These are phyloP conservation scores for sunflower (Helianthus annuus) DNA, from an alignment of 129 eudicot genomes.

Conservation along the genomic window DNA sequence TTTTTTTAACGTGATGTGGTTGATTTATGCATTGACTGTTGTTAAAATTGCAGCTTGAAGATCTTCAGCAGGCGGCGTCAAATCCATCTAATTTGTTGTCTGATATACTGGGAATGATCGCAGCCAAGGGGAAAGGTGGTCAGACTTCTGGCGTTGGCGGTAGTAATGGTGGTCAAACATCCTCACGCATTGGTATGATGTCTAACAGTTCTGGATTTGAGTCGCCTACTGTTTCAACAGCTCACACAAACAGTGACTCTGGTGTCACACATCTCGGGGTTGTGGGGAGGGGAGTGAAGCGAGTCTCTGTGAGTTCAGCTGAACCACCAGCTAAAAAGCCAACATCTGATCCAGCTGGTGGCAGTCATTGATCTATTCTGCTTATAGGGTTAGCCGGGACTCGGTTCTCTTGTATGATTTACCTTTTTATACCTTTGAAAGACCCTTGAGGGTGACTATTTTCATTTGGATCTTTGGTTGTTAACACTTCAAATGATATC, in stretches of 20 bases:
- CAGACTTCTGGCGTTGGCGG: slow-evolving; percentile 17
- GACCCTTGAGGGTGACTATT: neutral
- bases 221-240: slow-evolving; percentile 69
- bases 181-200: slow-evolving; percentile 53
- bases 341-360: slow-evolving; percentile 44
- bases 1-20: neutral
- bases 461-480: neutral
- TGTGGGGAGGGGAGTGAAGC: slow-evolving; percentile 97
- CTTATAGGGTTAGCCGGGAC: neutral
- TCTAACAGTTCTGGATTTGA: slow-evolving; percentile 48
- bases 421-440: neutral
- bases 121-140: slow-evolving; percentile 68
- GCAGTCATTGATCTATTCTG: slow-evolving; percentile 44
- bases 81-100: slow-evolving; percentile 74
- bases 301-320: slow-evolving; percentile 59
- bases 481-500: neutral
- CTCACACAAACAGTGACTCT: slow-evolving; percentile 57
- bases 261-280: slow-evolving; percentile 94
- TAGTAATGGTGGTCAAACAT: slow-evolving; percentile 25
- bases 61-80: slow-evolving; percentile 75
- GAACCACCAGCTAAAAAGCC: slow-evolving; percentile 53
- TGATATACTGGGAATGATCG: slow-evolving; percentile 65
- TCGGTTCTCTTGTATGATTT: neutral
- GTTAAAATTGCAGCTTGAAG: slow-evolving; percentile 76
- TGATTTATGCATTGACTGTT: slow-evolving; percentile 18